Conservation (phyloP, 345 rosid genomes). For the Salix purpurea region DNA sequence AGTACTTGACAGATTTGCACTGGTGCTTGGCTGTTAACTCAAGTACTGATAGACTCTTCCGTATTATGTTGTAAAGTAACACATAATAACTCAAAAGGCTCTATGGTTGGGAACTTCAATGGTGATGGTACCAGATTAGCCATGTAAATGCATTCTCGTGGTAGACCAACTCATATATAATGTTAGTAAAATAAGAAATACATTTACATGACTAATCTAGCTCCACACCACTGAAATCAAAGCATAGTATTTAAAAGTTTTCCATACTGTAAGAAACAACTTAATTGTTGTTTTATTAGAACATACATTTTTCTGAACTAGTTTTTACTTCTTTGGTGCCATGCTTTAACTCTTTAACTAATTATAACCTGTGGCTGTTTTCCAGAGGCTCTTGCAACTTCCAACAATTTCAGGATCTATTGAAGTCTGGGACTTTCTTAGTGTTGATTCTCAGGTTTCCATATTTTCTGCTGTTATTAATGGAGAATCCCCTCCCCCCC, state of each 20-base stretch:
- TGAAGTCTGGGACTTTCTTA: constrained; percentile 98
- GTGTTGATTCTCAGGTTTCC: constrained; percentile 95
- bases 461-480: constrained; percentile 9
- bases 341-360: background rate
- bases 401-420: constrained; percentile 91
- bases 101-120: background rate
- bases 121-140: background rate
- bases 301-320: background rate
- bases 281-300: background rate
- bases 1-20: background rate
- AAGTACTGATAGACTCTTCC: background rate
- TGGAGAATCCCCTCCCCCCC: background rate
- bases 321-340: background rate
- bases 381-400: constrained; percentile 82
- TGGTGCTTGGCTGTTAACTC: background rate
- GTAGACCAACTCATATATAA: too few relatives aligned
- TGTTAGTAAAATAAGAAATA: too few relatives aligned
- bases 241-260: background rate
- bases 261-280: background rate
- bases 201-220: too few relatives aligned
- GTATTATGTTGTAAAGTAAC: background rate
- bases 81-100: background rate
- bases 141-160: background rate
- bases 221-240: background rate
- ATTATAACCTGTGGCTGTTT: constrained; percentile 17